Evolutionary conservation across 352 stramenopile genomes (phyloP).

Genomic region (Globisporangium spiculum): DNA sequence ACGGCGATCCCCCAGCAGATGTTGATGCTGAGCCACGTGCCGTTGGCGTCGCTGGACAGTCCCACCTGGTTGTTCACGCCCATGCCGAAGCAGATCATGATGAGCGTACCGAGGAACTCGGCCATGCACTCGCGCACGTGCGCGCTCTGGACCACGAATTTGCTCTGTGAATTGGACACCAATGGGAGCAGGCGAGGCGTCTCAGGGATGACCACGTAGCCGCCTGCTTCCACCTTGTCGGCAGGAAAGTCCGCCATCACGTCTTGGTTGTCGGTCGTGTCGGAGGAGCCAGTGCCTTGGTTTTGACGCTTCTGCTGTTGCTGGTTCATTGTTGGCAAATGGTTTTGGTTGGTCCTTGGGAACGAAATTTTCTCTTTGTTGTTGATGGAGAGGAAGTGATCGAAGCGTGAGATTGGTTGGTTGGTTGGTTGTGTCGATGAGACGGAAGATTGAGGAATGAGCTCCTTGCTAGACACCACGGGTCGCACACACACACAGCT

Average conservation of each 20-base stretch:
- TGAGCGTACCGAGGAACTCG: conserved; percentile 59
- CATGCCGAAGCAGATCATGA: conserved; percentile 66
- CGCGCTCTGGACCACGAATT: conserved; percentile 20
- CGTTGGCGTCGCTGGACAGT: conserved; percentile 46
- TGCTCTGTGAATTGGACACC: not conserved
- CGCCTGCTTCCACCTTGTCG: conserved; percentile 17
- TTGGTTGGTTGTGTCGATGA: not conserved
- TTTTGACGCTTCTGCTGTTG: conserved; percentile 5
- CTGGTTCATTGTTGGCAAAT: not conserved
- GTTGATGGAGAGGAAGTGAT: not conserved
- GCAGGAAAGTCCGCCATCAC: conserved; percentile 3
- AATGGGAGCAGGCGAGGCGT: conserved; percentile 1
- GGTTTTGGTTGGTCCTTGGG: not conserved
- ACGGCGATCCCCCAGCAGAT: conserved; percentile 73
- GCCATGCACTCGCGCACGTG: conserved; percentile 60
- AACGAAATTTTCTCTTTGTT: not conserved
- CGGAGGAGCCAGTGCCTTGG: conserved; percentile 6
- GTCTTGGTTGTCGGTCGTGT: conserved; percentile 19
- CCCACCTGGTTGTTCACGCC: conserved; percentile 62
- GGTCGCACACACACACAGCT: not conserved
- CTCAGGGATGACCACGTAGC: conserved; percentile 10
- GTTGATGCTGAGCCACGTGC: conserved; percentile 69
- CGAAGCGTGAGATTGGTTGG: not conserved
- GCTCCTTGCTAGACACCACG: not conserved
- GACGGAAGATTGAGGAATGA: conserved; percentile 7